Base-by-base conservation (phyloP, 352 stramenopile species). In the Phytophthora uliginosa region DNA sequence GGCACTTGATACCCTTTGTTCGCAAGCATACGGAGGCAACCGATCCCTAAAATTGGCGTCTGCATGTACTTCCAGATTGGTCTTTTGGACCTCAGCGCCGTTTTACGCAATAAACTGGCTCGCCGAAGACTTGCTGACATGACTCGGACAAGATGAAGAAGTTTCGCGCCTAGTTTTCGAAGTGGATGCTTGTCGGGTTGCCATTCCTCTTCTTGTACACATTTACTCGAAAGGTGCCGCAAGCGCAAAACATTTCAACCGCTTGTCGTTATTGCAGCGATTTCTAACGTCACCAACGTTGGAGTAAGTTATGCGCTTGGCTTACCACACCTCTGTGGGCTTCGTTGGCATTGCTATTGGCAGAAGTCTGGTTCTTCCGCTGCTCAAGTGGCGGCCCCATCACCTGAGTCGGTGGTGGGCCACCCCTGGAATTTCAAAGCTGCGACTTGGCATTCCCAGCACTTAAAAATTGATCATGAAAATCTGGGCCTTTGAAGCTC, bases 181-280 rank as follows among this genome's bases (percentile, higher is more conserved):
- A 84, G 5, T 89, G 85, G 66, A 76, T 80, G 34, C 55, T 95
- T 6, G 77, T 73, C 1, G 82, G 86, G 24, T 26, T 84, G 48
- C 86, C 88, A 22, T 92, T 86, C 62, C 34, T 93, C 3, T 95
- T 92, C 53, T 60, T 82, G 4, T 97, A 93, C 69, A 87, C 95
- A 71, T 67, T 95, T 26, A 60, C 92, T 4, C 81, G 86, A 47
- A 95, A 95, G 59, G 73, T 90, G 18, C 73, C 88, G 5, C 85
- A 94, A 62, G 76, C 90, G 0, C 79, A 92, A 61, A 91, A 92
- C 66, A 85, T 94, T 51, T 76, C 89, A 47, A 51, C 71, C 88
- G 18, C 84, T 96, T 72, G 77, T 95, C 20, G 51, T 81, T 33
- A 81, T 91, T 12, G 79, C 83, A 4, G 56, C 86, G 15, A 54